A percentile compares a stretch with the other conserved stretches of the same genome.
phyloP scores from a whole-genome alignment of 148 eudicot species.

The Diospyros kaki region DNA sequence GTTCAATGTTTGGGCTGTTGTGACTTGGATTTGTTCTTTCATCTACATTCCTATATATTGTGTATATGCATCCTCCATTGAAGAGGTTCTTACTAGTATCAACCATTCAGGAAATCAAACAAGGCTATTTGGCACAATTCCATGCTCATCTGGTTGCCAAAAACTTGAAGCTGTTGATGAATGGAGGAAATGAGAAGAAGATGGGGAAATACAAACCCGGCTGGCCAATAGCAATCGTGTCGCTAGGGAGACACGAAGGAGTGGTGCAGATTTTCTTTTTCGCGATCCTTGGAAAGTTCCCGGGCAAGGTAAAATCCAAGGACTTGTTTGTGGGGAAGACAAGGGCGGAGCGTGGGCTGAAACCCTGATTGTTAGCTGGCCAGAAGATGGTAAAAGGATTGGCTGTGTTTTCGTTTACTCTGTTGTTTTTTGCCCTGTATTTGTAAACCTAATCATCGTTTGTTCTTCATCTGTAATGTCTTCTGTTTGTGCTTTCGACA shows the following conservation, averaged over 20 bases:
- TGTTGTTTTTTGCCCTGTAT: too few species aligned
- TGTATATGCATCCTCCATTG: too few species aligned
- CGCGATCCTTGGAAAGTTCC: constrained; percentile 35
- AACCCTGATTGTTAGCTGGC: not conserved
- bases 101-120: constrained; percentile 43
- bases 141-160: constrained; percentile 37
- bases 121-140: constrained; percentile 45
- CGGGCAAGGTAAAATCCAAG: constrained; percentile 46
- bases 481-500: too few species aligned
- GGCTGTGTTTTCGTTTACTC: too few species aligned
- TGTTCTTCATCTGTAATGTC: too few species aligned
- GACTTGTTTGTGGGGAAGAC: constrained; percentile 53
- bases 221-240: constrained; percentile 36
- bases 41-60: not conserved
- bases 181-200: constrained; percentile 22
- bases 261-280: constrained; percentile 37
- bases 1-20: not conserved
- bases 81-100: not conserved
- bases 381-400: too few species aligned
- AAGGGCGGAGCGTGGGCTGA: constrained; percentile 30
- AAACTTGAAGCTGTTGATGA: constrained; percentile 35
- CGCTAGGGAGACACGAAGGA: constrained; percentile 43
- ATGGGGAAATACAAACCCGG: constrained; percentile 33
- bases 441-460: too few species aligned
- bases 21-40: not conserved